Conservation (phyloP, 345 rosid species). For the Carallia brachiata region DNA sequence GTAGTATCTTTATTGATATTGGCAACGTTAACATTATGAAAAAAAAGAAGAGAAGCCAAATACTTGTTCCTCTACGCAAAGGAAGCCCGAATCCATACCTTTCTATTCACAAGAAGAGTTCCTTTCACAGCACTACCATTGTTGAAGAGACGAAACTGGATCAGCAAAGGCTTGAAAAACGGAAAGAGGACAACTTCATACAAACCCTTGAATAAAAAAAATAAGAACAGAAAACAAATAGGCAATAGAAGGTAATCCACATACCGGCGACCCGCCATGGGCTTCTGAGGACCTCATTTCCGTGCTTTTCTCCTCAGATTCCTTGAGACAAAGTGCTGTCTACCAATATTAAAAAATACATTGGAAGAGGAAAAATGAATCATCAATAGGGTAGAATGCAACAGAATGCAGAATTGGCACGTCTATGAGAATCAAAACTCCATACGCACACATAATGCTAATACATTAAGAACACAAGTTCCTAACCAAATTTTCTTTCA, state of each 20-base stretch:
- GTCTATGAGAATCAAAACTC: neutral
- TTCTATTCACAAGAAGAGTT: conserved; percentile 63
- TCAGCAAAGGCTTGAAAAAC: conserved; percentile 62
- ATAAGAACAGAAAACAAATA: neutral
- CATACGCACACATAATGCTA: too few species aligned
- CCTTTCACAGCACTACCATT: conserved; percentile 77
- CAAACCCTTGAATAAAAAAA: neutral
- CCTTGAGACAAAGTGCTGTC: conserved; percentile 12
- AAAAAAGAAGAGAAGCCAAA: neutral
- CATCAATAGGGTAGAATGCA: neutral
- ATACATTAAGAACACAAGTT: neutral
- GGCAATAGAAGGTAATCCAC: conserved; percentile 3
- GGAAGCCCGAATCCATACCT: conserved; percentile 35
- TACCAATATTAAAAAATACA: neutral
- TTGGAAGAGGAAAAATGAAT: neutral
- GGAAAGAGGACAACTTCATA: neutral
- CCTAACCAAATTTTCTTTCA: neutral
- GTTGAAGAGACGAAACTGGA: conserved; percentile 72
- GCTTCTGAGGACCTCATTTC: conserved; percentile 21
- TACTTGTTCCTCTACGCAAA: neutral
- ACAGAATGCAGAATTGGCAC: neutral
- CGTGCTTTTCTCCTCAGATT: conserved; percentile 10
- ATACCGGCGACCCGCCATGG: conserved; percentile 33
- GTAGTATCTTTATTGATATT: too few species aligned
- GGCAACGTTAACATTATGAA: neutral